These are phyloP conservation scores for Amborella trichopoda DNA, from an alignment of 164 flowering plant species.

Conservation along the genomic window DNA sequence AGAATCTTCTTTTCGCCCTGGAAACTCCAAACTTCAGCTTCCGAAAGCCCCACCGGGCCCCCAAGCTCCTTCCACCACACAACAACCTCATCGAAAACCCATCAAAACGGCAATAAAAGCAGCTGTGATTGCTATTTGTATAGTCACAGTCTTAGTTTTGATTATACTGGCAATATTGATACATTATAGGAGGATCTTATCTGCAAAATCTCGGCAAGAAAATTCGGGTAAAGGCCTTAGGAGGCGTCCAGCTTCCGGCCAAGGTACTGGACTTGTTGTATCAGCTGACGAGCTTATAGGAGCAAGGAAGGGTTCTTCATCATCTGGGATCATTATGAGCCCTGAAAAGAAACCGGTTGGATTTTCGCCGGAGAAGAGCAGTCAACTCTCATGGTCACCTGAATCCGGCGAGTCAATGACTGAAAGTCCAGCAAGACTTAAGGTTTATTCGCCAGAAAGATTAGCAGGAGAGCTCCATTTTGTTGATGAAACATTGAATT, in stretches of 20 bases:
- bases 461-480: slow-evolving; percentile 86
- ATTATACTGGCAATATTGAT: slow-evolving; percentile 55
- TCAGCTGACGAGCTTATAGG: slow-evolving; percentile 67
- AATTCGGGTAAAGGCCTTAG: slow-evolving; percentile 25
- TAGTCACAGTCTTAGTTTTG: slow-evolving; percentile 43
- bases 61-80: slow-evolving; percentile 11
- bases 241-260: slow-evolving; percentile 19
- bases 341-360: slow-evolving; percentile 52
- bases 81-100: slow-evolving; percentile 26
- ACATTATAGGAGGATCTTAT: slow-evolving; percentile 40
- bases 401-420: slow-evolving; percentile 74
- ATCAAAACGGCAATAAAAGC: slow-evolving; percentile 46
- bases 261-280: slow-evolving; percentile 36
- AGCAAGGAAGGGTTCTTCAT: slow-evolving; percentile 62
- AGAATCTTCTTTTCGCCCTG: slow-evolving; percentile 75
- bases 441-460: slow-evolving; percentile 79
- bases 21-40: slow-evolving; percentile 43
- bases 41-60: slow-evolving; percentile 51
- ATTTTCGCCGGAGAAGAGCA: slow-evolving; percentile 65
- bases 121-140: slow-evolving; percentile 50
- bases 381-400: slow-evolving; percentile 79
- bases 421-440: slow-evolving; percentile 53
- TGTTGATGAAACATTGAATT: slow-evolving; percentile 62
- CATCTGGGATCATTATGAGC: slow-evolving; percentile 41
- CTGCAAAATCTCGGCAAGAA: slow-evolving; percentile 17